A percentile compares a stretch with the other conserved stretches of the same genome.
These are phyloP conservation scores for Jaminaea rosea DNA, from an alignment of 1,284 basidiomycete genomes.

Conservation along the genomic window DNA sequence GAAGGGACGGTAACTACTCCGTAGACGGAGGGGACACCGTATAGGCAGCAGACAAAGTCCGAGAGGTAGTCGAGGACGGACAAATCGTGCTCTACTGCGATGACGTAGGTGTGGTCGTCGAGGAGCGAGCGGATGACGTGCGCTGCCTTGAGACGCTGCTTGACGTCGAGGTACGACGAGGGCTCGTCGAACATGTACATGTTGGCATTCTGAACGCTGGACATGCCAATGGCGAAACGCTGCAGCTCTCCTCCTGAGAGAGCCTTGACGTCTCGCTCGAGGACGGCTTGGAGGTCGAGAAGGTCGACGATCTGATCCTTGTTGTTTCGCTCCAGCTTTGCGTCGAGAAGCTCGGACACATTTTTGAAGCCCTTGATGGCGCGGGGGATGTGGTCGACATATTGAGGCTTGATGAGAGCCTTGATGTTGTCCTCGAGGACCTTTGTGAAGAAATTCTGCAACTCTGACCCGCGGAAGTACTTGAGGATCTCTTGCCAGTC, in stretches of 20 bases:
- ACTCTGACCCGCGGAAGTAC: slow-evolving; percentile 46
- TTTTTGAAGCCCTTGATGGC: slow-evolving; percentile 41
- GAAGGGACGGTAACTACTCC: slow-evolving; percentile 45
- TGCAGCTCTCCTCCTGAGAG: slow-evolving; percentile 46
- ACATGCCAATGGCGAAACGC: slow-evolving; percentile 47
- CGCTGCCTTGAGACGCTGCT: slow-evolving; percentile 47
- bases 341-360: slow-evolving; percentile 40
- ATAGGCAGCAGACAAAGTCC: slow-evolving; percentile 47
- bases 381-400: slow-evolving; percentile 46
- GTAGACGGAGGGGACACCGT: slow-evolving; percentile 46
- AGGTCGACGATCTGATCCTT: slow-evolving; percentile 37
- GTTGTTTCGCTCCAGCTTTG: slow-evolving; percentile 43
- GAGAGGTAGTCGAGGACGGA: slow-evolving; percentile 46
- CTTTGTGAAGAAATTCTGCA: slow-evolving; percentile 47
- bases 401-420: slow-evolving; percentile 47
- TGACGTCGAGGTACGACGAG: slow-evolving; percentile 46
- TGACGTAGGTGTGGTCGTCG: slow-evolving; percentile 45
- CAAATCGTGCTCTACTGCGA: slow-evolving; percentile 46
- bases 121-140: slow-evolving; percentile 42
- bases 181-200: slow-evolving; percentile 48
- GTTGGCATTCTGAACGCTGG: slow-evolving; percentile 45
- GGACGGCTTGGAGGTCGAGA: slow-evolving; percentile 40
- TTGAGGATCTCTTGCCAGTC: slow-evolving; percentile 47
- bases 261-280: slow-evolving; percentile 42
- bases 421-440: slow-evolving; percentile 48